Base-by-base conservation (phyloP, 495 filamentous ascomycete genomes). In the Hyaloscypha bicolor region DNA sequence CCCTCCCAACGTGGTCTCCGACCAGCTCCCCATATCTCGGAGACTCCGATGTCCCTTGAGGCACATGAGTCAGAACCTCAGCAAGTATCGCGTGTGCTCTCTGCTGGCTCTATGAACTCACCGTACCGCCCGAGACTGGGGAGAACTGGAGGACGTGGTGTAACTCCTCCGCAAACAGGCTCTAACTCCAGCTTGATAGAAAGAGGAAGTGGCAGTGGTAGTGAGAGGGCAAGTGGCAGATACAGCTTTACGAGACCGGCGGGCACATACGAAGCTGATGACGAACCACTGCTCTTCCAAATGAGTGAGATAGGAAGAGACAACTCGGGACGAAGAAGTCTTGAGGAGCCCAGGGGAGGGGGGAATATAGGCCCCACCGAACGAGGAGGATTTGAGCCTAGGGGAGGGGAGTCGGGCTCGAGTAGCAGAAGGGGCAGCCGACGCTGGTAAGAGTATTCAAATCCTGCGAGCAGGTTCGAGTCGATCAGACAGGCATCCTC, bases 211-310 rank as follows among this genome's bases (percentile, higher is more conserved):
- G 81, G 80, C 33, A 85, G 84, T 65, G 82, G 83, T 25, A 86
- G 86, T 51, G 76, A 80, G 66, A 74, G 78, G 51, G 74, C 75
- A 6, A 77, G 79, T 32, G 79, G 79, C 14, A 80, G 72, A 63
- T 59, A 81, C 60, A 81, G 79, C 69, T 80, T 80, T 55, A 67
- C 76, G 0, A 73, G 78, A 31, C 62, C 67, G 8, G 67, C 63
- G 6, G 66, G 71, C n/a, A 16, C 65, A 9, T 79, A 81, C 57
- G 84, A 83, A 2, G 71, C 76, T 55, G 93, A 96, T 63, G 93
- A 94, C 21, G 93, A 97, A 76, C 90, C 90, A 31, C 77, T 97
- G 11, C 78, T 96, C 21, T 96, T 97, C 73, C 90, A 91, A 51
- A 94, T 96, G 91, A 93, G 90, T 64, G 93, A 97, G 72, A 86